Conservation (phyloP, 768 basidiomycete species). For the Podaxis pistillaris region DNA sequence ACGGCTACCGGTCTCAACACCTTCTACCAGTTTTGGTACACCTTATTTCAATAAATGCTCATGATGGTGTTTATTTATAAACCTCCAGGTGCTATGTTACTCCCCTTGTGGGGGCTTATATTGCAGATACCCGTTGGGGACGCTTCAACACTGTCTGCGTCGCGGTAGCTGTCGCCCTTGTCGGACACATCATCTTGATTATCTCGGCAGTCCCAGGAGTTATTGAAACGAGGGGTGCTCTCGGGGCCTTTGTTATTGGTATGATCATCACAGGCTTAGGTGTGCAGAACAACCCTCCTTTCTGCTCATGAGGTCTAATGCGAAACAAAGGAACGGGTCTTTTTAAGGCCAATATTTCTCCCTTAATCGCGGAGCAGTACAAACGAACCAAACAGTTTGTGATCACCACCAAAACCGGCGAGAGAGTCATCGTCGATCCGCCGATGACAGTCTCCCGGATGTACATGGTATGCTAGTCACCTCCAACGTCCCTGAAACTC, state of each 20-base stretch:
- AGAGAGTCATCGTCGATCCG: conserved; percentile 77
- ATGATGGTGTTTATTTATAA: conserved; percentile 10
- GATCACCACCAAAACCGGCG: conserved; percentile 47
- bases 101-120: conserved; percentile 61
- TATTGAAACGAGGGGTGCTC: conserved; percentile 51
- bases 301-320: background rate
- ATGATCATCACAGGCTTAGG: conserved; percentile 59
- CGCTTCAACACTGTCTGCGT: conserved; percentile 67
- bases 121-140: conserved; percentile 66
- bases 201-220: conserved; percentile 63
- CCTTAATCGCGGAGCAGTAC: conserved; percentile 79
- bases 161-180: conserved; percentile 52
- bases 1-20: conserved; percentile 70
- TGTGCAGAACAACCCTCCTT: conserved; percentile 14
- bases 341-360: conserved; percentile 78
- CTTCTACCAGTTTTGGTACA: conserved; percentile 68
- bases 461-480: conserved; percentile 55
- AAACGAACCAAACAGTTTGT: conserved; percentile 54
- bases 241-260: conserved; percentile 54
- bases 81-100: conserved; percentile 50
- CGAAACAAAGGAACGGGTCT: conserved; percentile 53
- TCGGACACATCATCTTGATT: conserved; percentile 68
- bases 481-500: background rate
- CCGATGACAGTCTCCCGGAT: conserved; percentile 63
- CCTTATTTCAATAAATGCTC: background rate